Percentiles rank a stretch among this genome's conserved stretches.
Conservation (phyloP, 78 protist species). For the Diacronema lutheri region DNA sequence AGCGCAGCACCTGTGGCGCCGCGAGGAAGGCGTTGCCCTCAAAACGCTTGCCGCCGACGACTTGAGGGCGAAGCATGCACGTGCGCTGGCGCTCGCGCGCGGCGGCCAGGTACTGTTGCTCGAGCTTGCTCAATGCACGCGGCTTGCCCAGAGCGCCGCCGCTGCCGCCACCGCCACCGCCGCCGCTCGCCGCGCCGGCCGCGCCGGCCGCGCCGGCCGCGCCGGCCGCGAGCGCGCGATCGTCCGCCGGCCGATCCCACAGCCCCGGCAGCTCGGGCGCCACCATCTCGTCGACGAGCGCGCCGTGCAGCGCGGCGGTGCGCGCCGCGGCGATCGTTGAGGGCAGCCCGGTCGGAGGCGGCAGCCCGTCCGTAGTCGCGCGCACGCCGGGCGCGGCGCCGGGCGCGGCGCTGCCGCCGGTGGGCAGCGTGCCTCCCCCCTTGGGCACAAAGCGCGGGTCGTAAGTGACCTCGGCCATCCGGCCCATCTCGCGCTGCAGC, state of each 20-base stretch:
- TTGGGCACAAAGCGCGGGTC: neutral
- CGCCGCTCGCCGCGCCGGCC: too few relatives aligned
- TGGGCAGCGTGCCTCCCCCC: neutral
- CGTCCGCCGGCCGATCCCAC: neutral
- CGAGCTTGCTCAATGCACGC: neutral
- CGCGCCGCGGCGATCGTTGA: neutral
- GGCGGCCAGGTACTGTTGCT: neutral
- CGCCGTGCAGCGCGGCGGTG: neutral
- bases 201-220: neutral
- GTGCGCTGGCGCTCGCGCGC: neutral
- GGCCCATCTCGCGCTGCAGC: neutral
- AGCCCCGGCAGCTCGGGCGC: neutral
- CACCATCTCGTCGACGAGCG: neutral
- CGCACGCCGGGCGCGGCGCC: too few relatives aligned
- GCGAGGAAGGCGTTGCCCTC: constrained; percentile 34
- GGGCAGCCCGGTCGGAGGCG: too few relatives aligned
- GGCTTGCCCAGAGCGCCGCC: too few relatives aligned
- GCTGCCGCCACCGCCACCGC: too few relatives aligned
- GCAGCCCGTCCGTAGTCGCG: too few relatives aligned
- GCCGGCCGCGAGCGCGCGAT: too few relatives aligned
- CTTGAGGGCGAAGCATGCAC: neutral
- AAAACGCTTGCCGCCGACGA: constrained; percentile 39
- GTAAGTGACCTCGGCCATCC: neutral
- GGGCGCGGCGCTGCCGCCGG: neutral
- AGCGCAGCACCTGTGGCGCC: neutral